These are phyloP conservation scores for Penicillium polonicum DNA, from an alignment of 2,329 filamentous ascomycete species.

Conservation along the genomic window DNA sequence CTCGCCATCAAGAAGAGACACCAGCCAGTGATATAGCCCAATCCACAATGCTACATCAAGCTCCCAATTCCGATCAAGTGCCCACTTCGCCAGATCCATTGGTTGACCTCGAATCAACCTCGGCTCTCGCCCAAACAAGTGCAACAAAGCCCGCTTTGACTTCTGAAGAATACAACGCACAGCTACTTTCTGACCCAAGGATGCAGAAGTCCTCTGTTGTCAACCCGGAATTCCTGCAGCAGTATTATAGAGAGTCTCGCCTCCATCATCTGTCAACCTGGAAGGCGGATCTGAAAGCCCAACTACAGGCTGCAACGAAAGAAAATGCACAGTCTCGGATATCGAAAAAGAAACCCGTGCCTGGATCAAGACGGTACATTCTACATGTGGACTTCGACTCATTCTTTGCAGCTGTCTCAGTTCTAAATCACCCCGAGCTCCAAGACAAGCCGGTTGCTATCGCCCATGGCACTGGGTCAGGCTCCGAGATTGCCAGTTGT, in stretches of 20 bases:
- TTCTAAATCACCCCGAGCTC: slow-evolving; percentile 73
- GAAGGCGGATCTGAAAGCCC: slow-evolving; percentile 91
- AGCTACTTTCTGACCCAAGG: slow-evolving; percentile 77
- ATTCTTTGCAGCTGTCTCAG: slow-evolving; percentile 93
- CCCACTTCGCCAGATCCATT: neutral
- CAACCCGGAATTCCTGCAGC: slow-evolving; percentile 88
- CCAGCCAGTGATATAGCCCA: neutral
- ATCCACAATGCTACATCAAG: neutral
- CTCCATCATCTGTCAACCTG: slow-evolving; percentile 93
- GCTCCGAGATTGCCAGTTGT: slow-evolving; percentile 95
- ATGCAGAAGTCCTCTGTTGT: slow-evolving; percentile 86
- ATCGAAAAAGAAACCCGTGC: slow-evolving; percentile 53
- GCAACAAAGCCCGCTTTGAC: slow-evolving; percentile 58
- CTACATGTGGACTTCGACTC: slow-evolving; percentile 98
- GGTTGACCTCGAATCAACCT: neutral
- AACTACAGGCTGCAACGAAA: slow-evolving; percentile 75
- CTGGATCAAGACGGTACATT: slow-evolving; percentile 73
- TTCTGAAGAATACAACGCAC: slow-evolving; percentile 88
- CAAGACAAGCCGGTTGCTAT: slow-evolving; percentile 80
- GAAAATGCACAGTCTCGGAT: slow-evolving; percentile 59
- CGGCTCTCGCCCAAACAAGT: slow-evolving; percentile 8
- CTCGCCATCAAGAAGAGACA: neutral
- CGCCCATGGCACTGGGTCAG: slow-evolving; percentile 78
- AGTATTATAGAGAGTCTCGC: slow-evolving; percentile 92
- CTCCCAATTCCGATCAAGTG: neutral